A percentile compares a stretch with the other conserved stretches of the same genome.
Conservation (phyloP, 371 early-diverging fungal species). For the Phascolomyces articulosus region DNA sequence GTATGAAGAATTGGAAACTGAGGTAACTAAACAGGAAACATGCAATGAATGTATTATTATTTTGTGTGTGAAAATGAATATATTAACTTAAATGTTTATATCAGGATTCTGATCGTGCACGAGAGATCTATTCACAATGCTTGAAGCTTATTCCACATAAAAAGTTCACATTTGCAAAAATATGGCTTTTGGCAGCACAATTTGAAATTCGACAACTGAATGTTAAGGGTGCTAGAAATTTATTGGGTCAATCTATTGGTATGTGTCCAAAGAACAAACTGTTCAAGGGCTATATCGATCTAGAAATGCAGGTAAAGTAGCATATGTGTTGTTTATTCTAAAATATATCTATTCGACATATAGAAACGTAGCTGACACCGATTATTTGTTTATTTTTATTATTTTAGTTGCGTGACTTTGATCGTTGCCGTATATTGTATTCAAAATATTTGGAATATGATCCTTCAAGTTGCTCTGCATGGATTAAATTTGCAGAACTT, state of each 20-base stretch:
- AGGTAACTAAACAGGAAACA: slow-evolving; percentile 38
- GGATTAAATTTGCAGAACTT: slow-evolving; percentile 94
- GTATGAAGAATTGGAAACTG: slow-evolving; percentile 89
- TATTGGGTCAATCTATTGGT: slow-evolving; percentile 88
- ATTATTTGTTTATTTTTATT: no score
- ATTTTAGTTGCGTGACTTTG: slow-evolving; percentile 84
- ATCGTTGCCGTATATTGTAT: slow-evolving; percentile 90
- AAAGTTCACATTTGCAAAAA: slow-evolving; percentile 94
- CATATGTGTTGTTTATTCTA: no score
- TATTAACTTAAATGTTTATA: no score
- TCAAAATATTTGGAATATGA: slow-evolving; percentile 87
- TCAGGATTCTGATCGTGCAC: slow-evolving; percentile 83
- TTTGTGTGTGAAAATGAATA: no score
- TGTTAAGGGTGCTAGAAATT: slow-evolving; percentile 77
- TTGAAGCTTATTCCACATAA: slow-evolving; percentile 91
- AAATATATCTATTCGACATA: no score
- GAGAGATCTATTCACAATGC: slow-evolving; percentile 85
- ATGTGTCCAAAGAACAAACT: slow-evolving; percentile 80
- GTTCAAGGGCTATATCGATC: slow-evolving; percentile 95
- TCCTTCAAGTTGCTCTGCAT: slow-evolving; percentile 85
- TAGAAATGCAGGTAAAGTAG: slow-evolving; percentile 77
- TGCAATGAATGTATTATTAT: no score
- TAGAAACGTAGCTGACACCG: no score
- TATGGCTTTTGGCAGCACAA: slow-evolving; percentile 92
- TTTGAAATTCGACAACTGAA: slow-evolving; percentile 88